Evolutionary conservation across 352 stramenopile species (phyloP).

Genomic region (Globisporangium carolinianum): DNA sequence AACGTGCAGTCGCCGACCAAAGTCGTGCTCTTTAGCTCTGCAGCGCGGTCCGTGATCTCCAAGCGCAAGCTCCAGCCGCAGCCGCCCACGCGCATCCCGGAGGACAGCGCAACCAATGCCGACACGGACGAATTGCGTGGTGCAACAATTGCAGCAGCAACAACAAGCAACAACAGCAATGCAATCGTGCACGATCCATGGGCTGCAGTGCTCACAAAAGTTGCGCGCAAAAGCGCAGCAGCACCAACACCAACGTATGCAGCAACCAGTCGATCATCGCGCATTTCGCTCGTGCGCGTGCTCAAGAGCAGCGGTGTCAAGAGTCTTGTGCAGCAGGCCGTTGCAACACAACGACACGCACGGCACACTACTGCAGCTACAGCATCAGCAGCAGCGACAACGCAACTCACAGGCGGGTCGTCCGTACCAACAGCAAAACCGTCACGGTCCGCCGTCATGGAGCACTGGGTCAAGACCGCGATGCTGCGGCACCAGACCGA

Average conservation of each 20-base stretch:
- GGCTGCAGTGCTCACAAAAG: neutral
- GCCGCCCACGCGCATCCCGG: neutral
- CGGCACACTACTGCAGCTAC: constrained; percentile 4
- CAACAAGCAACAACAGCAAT: neutral
- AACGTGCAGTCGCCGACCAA: neutral
- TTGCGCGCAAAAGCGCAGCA: neutral
- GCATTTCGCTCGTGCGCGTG: constrained; percentile 39
- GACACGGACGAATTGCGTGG: neutral
- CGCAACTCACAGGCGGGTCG: neutral
- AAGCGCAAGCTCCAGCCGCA: neutral
- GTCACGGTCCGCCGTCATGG: constrained; percentile 44
- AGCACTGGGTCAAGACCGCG: constrained; percentile 46
- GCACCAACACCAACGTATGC: neutral
- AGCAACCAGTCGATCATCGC: neutral
- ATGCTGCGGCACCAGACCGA: constrained; percentile 25
- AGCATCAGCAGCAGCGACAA: neutral
- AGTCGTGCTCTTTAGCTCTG: neutral
- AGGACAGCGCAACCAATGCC: neutral
- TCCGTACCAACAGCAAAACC: constrained; percentile 4
- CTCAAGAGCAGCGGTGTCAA: constrained; percentile 52
- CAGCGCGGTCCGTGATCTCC: neutral
- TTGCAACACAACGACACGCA: constrained; percentile 21
- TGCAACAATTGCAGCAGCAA: neutral
- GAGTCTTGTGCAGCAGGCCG: constrained; percentile 46
- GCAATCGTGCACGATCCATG: neutral